Evolutionary conservation across 164 flowering plant species (phyloP).

Genomic region (Magnolia sinica): DNA sequence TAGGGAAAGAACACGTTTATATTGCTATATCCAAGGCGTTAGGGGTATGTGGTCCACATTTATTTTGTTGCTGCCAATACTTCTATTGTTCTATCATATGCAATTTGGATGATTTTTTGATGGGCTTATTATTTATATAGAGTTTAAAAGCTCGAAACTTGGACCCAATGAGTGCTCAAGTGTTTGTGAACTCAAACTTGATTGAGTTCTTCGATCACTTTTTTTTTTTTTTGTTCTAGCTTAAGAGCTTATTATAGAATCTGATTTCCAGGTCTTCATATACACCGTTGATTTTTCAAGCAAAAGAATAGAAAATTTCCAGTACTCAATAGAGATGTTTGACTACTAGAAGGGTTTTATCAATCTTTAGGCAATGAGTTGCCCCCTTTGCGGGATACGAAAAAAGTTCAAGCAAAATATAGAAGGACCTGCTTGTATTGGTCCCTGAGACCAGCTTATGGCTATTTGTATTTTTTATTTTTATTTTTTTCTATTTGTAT

Average conservation of each 20-base stretch:
- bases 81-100: neutral
- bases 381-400: too few species aligned
- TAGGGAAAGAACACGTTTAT: constrained; percentile 76
- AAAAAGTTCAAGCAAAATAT: too few species aligned
- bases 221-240: neutral
- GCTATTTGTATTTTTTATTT: neutral
- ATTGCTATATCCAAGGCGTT: constrained; percentile 64
- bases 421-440: too few species aligned
- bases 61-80: neutral
- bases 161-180: neutral
- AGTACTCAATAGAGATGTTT: neutral
- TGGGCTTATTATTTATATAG: neutral
- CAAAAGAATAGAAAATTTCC: neutral
- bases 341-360: neutral
- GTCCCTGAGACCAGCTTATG: neutral
- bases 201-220: neutral
- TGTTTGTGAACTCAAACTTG: neutral
- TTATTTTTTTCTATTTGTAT: neutral
- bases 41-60: constrained; percentile 35
- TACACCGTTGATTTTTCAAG: too few species aligned
- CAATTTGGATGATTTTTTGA: neutral
- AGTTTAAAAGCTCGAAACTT: neutral
- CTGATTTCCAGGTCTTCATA: neutral
- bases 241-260: neutral
- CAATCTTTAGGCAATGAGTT: neutral